These are phyloP conservation scores for Eutrema salsugineum DNA, from an alignment of 441 rosid genomes.

Conservation along the genomic window DNA sequence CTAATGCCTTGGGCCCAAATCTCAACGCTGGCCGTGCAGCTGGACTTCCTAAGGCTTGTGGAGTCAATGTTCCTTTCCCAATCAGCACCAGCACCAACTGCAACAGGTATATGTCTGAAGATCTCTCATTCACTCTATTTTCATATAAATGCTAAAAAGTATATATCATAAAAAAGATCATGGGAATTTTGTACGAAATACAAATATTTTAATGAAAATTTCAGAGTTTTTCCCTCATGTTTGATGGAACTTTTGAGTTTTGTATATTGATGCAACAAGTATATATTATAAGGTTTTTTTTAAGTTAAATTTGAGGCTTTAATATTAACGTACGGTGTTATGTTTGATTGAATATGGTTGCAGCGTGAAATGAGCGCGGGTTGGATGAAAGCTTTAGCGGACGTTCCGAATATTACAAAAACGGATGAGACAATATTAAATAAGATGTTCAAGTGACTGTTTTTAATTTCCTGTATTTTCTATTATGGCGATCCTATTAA, in stretches of 20 bases:
- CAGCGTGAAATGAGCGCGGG: conserved; percentile 24
- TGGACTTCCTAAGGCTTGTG: conserved; percentile 37
- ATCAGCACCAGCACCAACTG: conserved; percentile 48
- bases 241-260: too few species aligned
- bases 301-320: neutral
- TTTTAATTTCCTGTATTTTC: neutral
- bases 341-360: conserved; percentile 8
- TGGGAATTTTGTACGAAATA: too few species aligned
- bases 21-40: conserved; percentile 19
- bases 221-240: too few species aligned
- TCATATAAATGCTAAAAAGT: too few species aligned
- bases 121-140: too few species aligned
- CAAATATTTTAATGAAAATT: too few species aligned
- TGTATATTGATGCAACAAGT: neutral
- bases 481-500: neutral
- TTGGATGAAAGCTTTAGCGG: conserved; percentile 6
- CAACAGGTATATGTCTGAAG: conserved; percentile 26
- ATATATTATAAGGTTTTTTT: neutral
- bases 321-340: conserved; percentile 4
- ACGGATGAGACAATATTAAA: conserved; percentile 16
- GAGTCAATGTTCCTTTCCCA: conserved; percentile 40
- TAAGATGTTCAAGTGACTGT: conserved; percentile 18
- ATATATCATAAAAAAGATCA: too few species aligned
- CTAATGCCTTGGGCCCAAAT: neutral
- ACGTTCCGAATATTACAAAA: neutral